These are phyloP conservation scores for Trichoderma cornu-damae DNA, from an alignment of 2,329 filamentous ascomycete genomes.

Conservation along the genomic window DNA sequence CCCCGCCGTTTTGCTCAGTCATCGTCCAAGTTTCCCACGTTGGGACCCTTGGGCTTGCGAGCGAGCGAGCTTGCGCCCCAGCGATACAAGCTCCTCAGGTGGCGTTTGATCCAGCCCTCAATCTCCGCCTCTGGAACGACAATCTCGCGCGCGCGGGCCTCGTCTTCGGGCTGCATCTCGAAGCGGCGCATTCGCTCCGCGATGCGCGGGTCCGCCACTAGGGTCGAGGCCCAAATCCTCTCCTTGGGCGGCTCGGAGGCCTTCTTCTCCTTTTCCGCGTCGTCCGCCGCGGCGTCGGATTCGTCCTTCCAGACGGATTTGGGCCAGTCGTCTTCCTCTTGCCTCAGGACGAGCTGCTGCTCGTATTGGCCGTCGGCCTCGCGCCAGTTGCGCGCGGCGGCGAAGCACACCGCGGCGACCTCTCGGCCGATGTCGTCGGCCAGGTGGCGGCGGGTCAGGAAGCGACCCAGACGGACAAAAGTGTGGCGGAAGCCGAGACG, in stretches of 20 bases:
- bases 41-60: constrained; percentile 38
- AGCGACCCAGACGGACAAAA: constrained; percentile 77
- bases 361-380: constrained; percentile 37
- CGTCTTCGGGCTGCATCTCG: constrained; percentile 62
- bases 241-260: constrained; percentile 48
- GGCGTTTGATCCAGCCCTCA: constrained; percentile 63
- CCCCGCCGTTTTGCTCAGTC: constrained; percentile 25
- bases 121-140: constrained; percentile 62
- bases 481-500: constrained; percentile 91
- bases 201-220: constrained; percentile 73
- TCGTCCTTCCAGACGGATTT: constrained; percentile 65
- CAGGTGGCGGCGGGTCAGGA: constrained; percentile 76
- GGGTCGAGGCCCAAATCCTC: constrained; percentile 67
- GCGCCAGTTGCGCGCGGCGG: constrained; percentile 47
- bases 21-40: constrained; percentile 38
- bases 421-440: constrained; percentile 84
- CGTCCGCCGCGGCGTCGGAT: constrained; percentile 35
- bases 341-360: constrained; percentile 52
- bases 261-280: constrained; percentile 42
- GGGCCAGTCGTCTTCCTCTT: constrained; percentile 78
- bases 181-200: constrained; percentile 76
- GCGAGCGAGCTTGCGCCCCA: constrained; percentile 44
- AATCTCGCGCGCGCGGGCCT: constrained; percentile 59
- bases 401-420: constrained; percentile 78
- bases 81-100: constrained; percentile 47